Evolutionary conservation across 2,329 filamentous ascomycete genomes (phyloP), one percentile per base, ranked within the genome.

Genomic region (Parascedosporium putredinis): DNA sequence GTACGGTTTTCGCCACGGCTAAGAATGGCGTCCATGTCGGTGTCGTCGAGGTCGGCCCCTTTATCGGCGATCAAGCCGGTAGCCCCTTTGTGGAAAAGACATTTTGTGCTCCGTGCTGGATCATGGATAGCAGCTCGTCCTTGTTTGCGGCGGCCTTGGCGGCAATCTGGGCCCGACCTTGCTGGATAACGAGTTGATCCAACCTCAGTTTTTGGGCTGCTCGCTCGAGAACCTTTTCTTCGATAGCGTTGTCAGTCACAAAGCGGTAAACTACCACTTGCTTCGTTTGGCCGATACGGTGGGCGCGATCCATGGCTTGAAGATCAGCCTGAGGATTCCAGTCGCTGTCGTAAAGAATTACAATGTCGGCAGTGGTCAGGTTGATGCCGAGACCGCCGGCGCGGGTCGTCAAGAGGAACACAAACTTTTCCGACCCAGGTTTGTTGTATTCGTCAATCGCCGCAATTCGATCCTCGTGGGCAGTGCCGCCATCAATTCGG

Each of bases 381-480:
- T 98, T 98, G 73, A 98, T 98, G 60, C 93, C 93, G 50, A 98
- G 71, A 59, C 93, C 93, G 73, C 93, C 93, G 51, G 93, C 93
- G 68, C 93, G 83, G 34, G 93, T 98, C 0, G 93, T 98, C 43
- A 98, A 75, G 54, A 98, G 73, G 67, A 98, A 98, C 52, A 98
- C 77, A 58, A 97, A 98, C 66, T 95, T 96, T 62, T 98, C 93
- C 0, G 93, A 97, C 1, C 76, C 88, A 3, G 88, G 86, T 67
- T 87, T 95, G 72, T 98, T 98, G 78, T 98, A 98, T 9, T 97
- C 90, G 60, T 98, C 93, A 59, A 98, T 98, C 38, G 91, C 93
- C 22, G 88, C 84, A 61, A 98, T 97, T 64, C 93, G 89, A 62
- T 98, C 93, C 66, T 98, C 93, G 59, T 98, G 93, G 1, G 93